Conservation (phyloP, 2,329 filamentous ascomycete species). For the Aspergillus floridensis region DNA sequence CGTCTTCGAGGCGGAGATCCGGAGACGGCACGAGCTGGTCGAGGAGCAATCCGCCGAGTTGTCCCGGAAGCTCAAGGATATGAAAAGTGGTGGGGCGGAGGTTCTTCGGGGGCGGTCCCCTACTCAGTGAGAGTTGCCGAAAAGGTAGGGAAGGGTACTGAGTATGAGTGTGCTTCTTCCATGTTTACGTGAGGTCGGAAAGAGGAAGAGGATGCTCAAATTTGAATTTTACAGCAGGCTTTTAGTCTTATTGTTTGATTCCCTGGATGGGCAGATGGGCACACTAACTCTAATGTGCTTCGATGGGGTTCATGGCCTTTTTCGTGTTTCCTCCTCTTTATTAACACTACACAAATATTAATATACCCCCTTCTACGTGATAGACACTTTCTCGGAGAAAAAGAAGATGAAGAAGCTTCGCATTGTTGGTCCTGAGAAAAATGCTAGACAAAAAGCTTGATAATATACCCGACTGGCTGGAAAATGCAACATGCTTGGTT, state of each 20-base stretch:
- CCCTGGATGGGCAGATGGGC: not conserved
- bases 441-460: slow-evolving; percentile 2
- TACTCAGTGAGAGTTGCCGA: slow-evolving; percentile 12
- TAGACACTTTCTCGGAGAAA: not conserved
- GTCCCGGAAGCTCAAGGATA: slow-evolving; percentile 50
- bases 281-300: not conserved
- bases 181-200: not conserved
- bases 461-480: slow-evolving; percentile 1
- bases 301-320: not conserved
- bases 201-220: too few species aligned
- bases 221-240: not conserved
- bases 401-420: not conserved
- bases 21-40: slow-evolving; percentile 52
- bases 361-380: slow-evolving; percentile 8
- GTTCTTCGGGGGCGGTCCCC: slow-evolving; percentile 47
- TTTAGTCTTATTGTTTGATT: not conserved
- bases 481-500: slow-evolving; percentile 4
- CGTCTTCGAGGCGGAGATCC: slow-evolving; percentile 56
- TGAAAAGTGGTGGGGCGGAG: slow-evolving; percentile 55
- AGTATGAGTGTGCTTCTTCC: not conserved
- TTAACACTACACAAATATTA: slow-evolving; percentile 6
- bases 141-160: not conserved
- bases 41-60: slow-evolving; percentile 50
- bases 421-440: not conserved
- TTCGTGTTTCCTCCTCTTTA: not conserved